Percentiles rank a stretch among this genome's conserved stretches.
Evolutionary conservation across 176 grass and related monocot genomes (phyloP).

Genomic region (Areca catechu): DNA sequence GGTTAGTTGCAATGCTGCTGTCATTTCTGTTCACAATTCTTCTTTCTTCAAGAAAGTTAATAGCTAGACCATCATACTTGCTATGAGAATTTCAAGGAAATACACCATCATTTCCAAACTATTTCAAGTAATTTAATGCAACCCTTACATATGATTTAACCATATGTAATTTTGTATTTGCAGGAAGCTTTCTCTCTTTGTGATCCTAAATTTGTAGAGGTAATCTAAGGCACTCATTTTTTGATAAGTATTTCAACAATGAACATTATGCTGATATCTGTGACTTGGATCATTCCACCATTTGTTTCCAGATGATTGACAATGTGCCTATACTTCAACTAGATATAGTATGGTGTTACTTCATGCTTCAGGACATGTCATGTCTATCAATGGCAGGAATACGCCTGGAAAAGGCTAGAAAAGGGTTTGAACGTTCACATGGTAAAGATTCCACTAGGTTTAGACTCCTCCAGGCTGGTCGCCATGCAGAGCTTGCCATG

Average conservation of each 20-base stretch:
- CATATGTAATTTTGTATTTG: constrained; percentile 7
- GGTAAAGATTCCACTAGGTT: constrained; percentile 86
- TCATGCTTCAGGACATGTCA: constrained; percentile 79
- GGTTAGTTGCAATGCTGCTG: constrained; percentile 22
- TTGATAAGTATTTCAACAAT: background rate
- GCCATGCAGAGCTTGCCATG: constrained; percentile 74
- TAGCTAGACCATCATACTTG: no score
- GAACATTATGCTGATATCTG: background rate
- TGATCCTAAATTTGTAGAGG: constrained; percentile 66
- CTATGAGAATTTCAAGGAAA: no score
- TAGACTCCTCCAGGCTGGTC: constrained; percentile 58
- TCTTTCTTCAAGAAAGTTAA: no score
- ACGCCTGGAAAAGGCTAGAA: constrained; percentile 50
- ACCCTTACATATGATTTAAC: constrained; percentile 14
- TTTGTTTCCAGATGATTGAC: constrained; percentile 62
- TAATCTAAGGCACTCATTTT: constrained; percentile 24
- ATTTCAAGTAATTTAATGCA: no score
- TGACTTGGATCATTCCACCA: background rate
- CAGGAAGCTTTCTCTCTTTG: constrained; percentile 97
- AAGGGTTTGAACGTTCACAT: constrained; percentile 73
- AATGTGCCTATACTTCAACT: constrained; percentile 93
- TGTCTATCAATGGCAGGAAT: constrained; percentile 52
- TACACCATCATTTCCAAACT: no score
- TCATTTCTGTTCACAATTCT: no score
- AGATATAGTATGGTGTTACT: constrained; percentile 97